A percentile compares a stretch with the other conserved stretches of the same genome.
Evolutionary conservation across 2,329 filamentous ascomycete species (phyloP).

Genomic region (Didymellaceae sp.): DNA sequence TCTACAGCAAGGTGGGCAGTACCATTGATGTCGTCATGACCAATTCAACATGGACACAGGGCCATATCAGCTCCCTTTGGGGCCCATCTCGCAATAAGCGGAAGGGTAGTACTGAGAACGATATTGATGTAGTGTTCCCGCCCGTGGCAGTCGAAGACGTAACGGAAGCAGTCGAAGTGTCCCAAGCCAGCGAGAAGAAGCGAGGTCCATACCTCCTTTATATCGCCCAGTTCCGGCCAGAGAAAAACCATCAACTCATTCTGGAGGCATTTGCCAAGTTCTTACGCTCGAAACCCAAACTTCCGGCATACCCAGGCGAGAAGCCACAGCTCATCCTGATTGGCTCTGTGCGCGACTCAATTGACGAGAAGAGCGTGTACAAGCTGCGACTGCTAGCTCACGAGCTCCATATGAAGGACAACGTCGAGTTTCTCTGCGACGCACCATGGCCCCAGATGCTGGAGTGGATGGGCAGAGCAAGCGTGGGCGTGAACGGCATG

Average conservation of each 20-base stretch:
- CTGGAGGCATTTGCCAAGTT: constrained; percentile 84
- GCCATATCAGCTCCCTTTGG: constrained; percentile 80
- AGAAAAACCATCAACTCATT: constrained; percentile 93
- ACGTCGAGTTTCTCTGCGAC: constrained; percentile 87
- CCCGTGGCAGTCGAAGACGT: constrained; percentile 90
- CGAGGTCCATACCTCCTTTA: constrained; percentile 81
- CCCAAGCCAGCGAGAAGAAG: constrained; percentile 68
- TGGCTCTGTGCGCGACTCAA: constrained; percentile 86
- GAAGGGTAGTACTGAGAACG: constrained; percentile 57
- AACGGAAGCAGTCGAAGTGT: constrained; percentile 74
- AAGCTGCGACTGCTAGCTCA: constrained; percentile 84
- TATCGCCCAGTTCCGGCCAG: constrained; percentile 95
- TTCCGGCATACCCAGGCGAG: constrained; percentile 53
- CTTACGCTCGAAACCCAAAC: constrained; percentile 49
- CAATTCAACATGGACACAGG: constrained; percentile 92
- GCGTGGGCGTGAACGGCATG: constrained; percentile 95
- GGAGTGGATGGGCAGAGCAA: constrained; percentile 75
- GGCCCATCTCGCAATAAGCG: constrained; percentile 55
- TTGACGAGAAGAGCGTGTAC: constrained; percentile 83
- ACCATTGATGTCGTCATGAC: constrained; percentile 95
- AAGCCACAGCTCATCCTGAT: constrained; percentile 78
- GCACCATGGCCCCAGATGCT: constrained; percentile 88
- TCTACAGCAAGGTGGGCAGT: constrained; percentile 84
- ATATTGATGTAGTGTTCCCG: constrained; percentile 83
- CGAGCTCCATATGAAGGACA: constrained; percentile 79